These are phyloP conservation scores for Vigna radiata DNA, from an alignment of 306 rosid genomes.

Conservation along the genomic window DNA sequence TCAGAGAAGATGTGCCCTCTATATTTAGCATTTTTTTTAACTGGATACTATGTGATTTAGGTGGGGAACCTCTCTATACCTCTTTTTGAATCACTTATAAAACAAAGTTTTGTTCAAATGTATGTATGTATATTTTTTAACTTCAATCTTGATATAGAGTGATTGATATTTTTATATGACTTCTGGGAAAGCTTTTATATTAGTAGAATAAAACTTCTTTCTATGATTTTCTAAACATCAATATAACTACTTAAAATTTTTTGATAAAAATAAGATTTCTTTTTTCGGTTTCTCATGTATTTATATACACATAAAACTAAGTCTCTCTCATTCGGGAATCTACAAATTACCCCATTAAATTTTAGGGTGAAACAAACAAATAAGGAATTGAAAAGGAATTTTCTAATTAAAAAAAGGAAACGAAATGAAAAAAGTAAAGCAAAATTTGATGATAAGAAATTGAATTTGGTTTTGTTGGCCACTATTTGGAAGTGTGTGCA, in stretches of 20 bases:
- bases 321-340: background rate
- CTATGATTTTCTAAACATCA: constrained; percentile 2
- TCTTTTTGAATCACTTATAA: background rate
- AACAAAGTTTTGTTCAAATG: too few relatives aligned
- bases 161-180: background rate
- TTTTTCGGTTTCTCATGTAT: background rate
- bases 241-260: background rate
- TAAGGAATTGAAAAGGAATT: background rate
- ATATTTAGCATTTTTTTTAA: background rate
- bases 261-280: background rate
- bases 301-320: background rate
- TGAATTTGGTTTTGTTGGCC: constrained; percentile 21
- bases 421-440: constrained; percentile 5
- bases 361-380: background rate
- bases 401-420: background rate
- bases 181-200: background rate
- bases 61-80: background rate
- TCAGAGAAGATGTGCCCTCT: background rate
- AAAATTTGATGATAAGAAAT: background rate
- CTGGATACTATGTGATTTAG: too few relatives aligned
- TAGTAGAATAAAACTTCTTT: background rate
- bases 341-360: background rate
- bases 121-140: too few relatives aligned
- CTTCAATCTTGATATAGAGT: background rate
- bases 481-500: background rate